Base-by-base conservation (phyloP, 2,329 filamentous ascomycete genomes). In the Mycocentrospora acerina region DNA sequence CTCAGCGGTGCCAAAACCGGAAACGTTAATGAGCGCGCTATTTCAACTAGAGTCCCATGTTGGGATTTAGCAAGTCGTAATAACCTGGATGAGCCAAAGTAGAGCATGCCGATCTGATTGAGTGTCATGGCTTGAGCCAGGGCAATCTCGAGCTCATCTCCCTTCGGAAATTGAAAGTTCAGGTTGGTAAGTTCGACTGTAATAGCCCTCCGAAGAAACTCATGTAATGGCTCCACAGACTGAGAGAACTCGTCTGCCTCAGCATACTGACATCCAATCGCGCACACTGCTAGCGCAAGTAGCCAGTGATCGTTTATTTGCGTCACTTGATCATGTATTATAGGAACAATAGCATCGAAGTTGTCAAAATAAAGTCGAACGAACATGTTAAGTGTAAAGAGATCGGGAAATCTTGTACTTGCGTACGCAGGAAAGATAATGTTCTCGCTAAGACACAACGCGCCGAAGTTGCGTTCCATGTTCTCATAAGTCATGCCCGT, bases 201-300 rank as follows among this genome's bases (percentile, higher is more conserved):
- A 7, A 37, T 40, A 10, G 30, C 37, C 13, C 42, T 31, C 35
- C 37, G 29, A 17, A 45, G 37, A 11, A 45, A 41, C 27, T 41
- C 42, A 10, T 45, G 42, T 26, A 45, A 15, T 8, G 39, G 38
- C 25, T 42, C 38, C 8, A 33, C 33, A 19, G 32, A 27, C 6
- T 28, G 30, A 12, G 30, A 15, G 30, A 31, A 42, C 12, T 44
- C 37, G 18, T 40, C 32, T 24, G 38, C 29, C 14, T 42, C 37
- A 12, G 29, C 35, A 30, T 59, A 61, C 19, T 57, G 57, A 25
- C 52, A 55, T 2, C 57, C 62, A 8, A 64, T 46, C 8, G 56
- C 50, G 6, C 50, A 52, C 26, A 62, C 40, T 4, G 56, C 57
- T n/a, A 63, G 40, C n/a, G 52, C 40, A 7, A 59, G 44, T 2